Evolutionary conservation across 352 stramenopile species (phyloP).

Genomic region (Aphanomyces stellatus): DNA sequence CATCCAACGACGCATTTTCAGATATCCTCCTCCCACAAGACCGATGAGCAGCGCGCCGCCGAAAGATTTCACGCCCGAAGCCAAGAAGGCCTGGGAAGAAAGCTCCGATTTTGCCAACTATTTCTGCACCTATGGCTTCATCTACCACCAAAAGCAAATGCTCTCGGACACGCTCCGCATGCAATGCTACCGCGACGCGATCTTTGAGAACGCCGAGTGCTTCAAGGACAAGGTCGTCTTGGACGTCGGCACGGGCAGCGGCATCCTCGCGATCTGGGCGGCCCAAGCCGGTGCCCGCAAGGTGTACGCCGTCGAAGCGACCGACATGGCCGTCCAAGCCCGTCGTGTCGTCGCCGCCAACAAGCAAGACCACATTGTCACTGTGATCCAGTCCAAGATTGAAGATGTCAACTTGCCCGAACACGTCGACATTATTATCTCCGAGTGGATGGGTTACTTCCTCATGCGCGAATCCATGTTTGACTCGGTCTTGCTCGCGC

Average conservation of each 20-base stretch:
- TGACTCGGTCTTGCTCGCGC: conserved; percentile 94
- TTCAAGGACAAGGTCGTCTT: conserved; percentile 99
- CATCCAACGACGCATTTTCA: background rate
- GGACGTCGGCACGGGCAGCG: conserved; percentile 98
- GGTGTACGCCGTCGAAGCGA: conserved; percentile 97
- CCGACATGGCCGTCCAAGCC: conserved; percentile 97
- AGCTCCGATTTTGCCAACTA: conserved; percentile 87
- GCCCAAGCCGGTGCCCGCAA: conserved; percentile 97
- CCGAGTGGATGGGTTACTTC: conserved; percentile 99
- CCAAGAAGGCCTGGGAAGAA: conserved; percentile 76
- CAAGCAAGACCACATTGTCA: conserved; percentile 93
- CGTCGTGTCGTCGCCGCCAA: conserved; percentile 95
- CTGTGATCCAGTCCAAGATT: conserved; percentile 97
- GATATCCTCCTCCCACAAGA: background rate
- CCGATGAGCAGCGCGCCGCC: conserved; percentile 7
- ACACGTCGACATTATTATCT: conserved; percentile 99
- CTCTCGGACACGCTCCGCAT: conserved; percentile 98
- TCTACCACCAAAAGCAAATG: conserved; percentile 98
- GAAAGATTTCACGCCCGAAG: conserved; percentile 52
- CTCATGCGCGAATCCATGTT: conserved; percentile 99
- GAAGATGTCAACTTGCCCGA: conserved; percentile 97
- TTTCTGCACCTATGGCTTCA: conserved; percentile 86
- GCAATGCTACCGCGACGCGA: conserved; percentile 96
- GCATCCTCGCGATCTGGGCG: conserved; percentile 98
- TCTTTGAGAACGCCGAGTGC: conserved; percentile 95